These are phyloP conservation scores for Trichoderma afroharzianum DNA, from an alignment of 2,329 filamentous ascomycete genomes.

Conservation along the genomic window DNA sequence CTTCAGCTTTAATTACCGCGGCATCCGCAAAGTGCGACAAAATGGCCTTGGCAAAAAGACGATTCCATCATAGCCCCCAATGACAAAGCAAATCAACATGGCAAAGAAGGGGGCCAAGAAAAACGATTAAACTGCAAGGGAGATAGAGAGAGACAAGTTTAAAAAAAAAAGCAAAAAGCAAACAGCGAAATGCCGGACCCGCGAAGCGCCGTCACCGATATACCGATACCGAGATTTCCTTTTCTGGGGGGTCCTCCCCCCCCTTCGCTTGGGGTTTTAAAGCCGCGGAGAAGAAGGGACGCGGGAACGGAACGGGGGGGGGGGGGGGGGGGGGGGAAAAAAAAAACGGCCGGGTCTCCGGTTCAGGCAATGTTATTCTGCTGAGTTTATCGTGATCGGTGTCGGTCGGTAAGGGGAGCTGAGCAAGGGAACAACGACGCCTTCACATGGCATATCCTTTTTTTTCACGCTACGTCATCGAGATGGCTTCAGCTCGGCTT, in stretches of 20 bases:
- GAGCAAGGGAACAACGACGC: neutral
- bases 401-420: neutral
- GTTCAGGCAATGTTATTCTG: neutral
- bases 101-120: neutral
- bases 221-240: neutral
- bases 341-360: neutral
- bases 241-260: neutral
- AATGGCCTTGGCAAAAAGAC: neutral
- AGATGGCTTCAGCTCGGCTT: neutral
- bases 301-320: neutral
- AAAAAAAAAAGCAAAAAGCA: neutral
- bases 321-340: too few relatives aligned
- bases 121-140: neutral
- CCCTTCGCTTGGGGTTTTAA: neutral
- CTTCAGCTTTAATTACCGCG: conserved; percentile 8
- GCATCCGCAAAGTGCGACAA: neutral
- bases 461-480: conserved; percentile 4
- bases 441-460: neutral
- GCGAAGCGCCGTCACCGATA: neutral
- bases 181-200: neutral
- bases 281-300: neutral
- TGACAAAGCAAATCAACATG: neutral
- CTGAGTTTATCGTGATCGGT: neutral
- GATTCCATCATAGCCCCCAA: neutral
- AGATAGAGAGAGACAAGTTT: neutral